A percentile compares a stretch with the other conserved stretches of the same genome.
Conservation (phyloP, 768 basidiomycete genomes). For the Lentinula aciculospora region DNA sequence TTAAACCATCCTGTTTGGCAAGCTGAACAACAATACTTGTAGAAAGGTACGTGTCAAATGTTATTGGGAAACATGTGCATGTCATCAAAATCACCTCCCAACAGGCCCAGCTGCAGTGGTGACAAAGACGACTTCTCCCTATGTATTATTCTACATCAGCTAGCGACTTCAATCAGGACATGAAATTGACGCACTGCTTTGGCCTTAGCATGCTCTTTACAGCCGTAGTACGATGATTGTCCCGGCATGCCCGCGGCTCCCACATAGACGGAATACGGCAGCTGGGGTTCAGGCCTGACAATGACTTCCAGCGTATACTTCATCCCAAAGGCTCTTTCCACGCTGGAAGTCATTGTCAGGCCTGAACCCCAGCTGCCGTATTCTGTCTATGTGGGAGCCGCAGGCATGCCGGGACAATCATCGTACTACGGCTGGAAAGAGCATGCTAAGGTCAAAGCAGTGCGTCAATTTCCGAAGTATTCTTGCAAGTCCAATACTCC, state of each 20-base stretch:
- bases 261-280: conserved; percentile 31
- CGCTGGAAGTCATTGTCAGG: too few relatives aligned
- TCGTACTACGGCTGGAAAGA: too few relatives aligned
- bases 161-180: not conserved
- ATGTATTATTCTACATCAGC: not conserved
- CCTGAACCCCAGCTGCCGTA: too few relatives aligned
- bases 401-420: too few relatives aligned
- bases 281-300: conserved; percentile 24
- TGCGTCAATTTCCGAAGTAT: conserved; percentile 9
- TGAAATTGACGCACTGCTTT: conserved; percentile 14
- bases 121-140: conserved; percentile 51
- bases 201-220: conserved; percentile 8
- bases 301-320: too few relatives aligned
- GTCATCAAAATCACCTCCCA: conserved; percentile 29
- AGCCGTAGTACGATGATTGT: conserved; percentile 8
- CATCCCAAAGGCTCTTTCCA: too few relatives aligned
- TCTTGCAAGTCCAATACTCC: conserved; percentile 11
- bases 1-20: conserved; percentile 20
- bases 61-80: not conserved
- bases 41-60: not conserved
- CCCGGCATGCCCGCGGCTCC: conserved; percentile 27
- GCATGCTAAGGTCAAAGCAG: too few relatives aligned
- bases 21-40: not conserved
- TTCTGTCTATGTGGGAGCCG: too few relatives aligned
- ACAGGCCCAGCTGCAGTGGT: conserved; percentile 41